phyloP scores from a whole-genome alignment of 2,329 filamentous ascomycete species.

The Gremmenia infestans region DNA sequence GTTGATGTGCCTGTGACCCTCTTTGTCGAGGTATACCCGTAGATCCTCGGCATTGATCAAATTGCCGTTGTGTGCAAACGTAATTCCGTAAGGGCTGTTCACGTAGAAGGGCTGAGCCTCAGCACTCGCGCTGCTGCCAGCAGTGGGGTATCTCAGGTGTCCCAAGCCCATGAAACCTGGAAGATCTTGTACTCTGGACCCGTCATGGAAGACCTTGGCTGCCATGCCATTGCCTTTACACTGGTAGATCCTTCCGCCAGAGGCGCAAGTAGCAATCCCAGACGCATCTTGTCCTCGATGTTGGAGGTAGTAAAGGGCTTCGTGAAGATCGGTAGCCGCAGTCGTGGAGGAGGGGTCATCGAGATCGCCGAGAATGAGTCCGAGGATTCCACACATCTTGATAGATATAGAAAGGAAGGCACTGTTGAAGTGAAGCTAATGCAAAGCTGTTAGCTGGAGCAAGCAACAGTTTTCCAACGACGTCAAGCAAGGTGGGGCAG shows the following conservation, averaged over 20 bases:
- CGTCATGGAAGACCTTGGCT: slow-evolving; percentile 78
- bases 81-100: slow-evolving; percentile 80
- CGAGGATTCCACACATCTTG: slow-evolving; percentile 59
- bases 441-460: slow-evolving; percentile 6
- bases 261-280: slow-evolving; percentile 72
- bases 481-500: not conserved
- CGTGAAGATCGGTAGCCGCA: slow-evolving; percentile 63
- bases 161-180: slow-evolving; percentile 83
- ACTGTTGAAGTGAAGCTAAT: not conserved
- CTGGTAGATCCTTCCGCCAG: slow-evolving; percentile 76
- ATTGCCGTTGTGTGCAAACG: slow-evolving; percentile 82
- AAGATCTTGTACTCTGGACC: slow-evolving; percentile 65
- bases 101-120: slow-evolving; percentile 93
- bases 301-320: slow-evolving; percentile 67
- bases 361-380: slow-evolving; percentile 53
- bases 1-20: slow-evolving; percentile 48
- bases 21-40: slow-evolving; percentile 45
- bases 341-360: slow-evolving; percentile 40
- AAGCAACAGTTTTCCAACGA: not conserved
- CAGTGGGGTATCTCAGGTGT: slow-evolving; percentile 85
- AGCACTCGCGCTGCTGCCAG: slow-evolving; percentile 75
- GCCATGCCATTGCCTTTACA: slow-evolving; percentile 90
- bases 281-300: slow-evolving; percentile 81
- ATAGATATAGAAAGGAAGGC: not conserved
- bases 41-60: slow-evolving; percentile 72